phyloP scores from a whole-genome alignment of 805 yeast genomes.

The Candida parachauliodes region DNA sequence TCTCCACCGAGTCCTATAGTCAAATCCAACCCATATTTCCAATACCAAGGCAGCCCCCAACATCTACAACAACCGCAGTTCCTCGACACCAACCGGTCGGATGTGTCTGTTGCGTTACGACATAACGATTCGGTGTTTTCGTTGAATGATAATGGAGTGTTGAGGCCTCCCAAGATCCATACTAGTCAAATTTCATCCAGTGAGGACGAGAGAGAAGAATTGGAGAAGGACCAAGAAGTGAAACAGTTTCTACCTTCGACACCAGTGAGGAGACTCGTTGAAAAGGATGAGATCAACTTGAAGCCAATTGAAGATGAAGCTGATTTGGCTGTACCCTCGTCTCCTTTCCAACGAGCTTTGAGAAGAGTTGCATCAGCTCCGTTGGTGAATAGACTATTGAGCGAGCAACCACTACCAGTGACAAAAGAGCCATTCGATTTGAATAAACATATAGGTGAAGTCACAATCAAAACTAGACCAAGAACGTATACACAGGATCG shows the following conservation, averaged over 20 bases:
- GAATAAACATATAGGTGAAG: slow-evolving; percentile 42
- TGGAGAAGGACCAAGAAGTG: background rate
- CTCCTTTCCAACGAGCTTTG: slow-evolving; percentile 30
- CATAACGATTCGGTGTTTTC: slow-evolving; percentile 36
- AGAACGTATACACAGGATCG: slow-evolving; percentile 45
- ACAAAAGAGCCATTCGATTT: slow-evolving; percentile 38
- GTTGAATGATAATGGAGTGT: slow-evolving; percentile 17
- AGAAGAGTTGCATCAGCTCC: slow-evolving; percentile 88
- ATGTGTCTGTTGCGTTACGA: slow-evolving; percentile 32
- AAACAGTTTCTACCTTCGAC: background rate
- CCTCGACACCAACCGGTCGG: slow-evolving; percentile 13
- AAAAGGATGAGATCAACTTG: slow-evolving; percentile 7
- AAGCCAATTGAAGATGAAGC: slow-evolving; percentile 7
- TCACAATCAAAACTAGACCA: slow-evolving; percentile 31
- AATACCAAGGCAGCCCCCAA: slow-evolving; percentile 57
- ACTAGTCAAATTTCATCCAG: slow-evolving; percentile 6
- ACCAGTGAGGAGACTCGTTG: background rate
- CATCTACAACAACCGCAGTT: slow-evolving; percentile 27
- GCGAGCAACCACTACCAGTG: slow-evolving; percentile 14
- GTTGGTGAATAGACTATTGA: slow-evolving; percentile 41
- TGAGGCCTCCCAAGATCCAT: slow-evolving; percentile 18
- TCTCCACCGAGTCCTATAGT: slow-evolving; percentile 15
- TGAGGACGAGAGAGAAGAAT: slow-evolving; percentile 1
- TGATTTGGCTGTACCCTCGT: slow-evolving; percentile 10
- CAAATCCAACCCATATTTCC: slow-evolving; percentile 48